phyloP scores from a whole-genome alignment of 495 filamentous ascomycete genomes.

The Penicillium roqueforti region DNA sequence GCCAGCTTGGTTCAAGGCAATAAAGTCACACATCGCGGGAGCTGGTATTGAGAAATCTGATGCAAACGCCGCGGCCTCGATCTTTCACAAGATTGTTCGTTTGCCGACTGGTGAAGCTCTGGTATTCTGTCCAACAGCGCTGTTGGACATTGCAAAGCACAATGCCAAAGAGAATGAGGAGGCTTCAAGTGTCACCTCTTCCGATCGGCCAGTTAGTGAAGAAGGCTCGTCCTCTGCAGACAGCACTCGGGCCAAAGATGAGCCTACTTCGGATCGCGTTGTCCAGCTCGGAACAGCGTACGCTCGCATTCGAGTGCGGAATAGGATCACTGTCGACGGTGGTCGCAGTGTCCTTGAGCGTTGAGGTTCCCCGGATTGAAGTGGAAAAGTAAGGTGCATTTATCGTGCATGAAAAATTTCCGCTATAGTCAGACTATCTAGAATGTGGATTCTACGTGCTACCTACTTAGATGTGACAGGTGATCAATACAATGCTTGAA shows the following conservation, averaged over 20 bases:
- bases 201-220: neutral
- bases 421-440: neutral
- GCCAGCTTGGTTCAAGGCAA: slow-evolving; percentile 60
- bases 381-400: neutral
- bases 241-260: neutral
- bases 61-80: slow-evolving; percentile 12
- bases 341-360: slow-evolving; percentile 16
- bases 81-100: slow-evolving; percentile 54
- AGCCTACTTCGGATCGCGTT: neutral
- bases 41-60: slow-evolving; percentile 7
- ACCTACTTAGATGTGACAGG: neutral
- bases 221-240: neutral
- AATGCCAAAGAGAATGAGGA: neutral
- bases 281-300: slow-evolving; percentile 13
- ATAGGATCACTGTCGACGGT: slow-evolving; percentile 21
- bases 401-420: neutral
- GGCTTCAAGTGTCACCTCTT: neutral
- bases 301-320: slow-evolving; percentile 16
- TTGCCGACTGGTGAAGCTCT: slow-evolving; percentile 58
- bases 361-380: neutral
- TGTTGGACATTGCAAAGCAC: neutral
- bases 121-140: slow-evolving; percentile 50
- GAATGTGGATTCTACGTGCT: neutral
- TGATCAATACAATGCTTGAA: neutral
- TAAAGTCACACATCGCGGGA: slow-evolving; percentile 59